Evolutionary conservation across 2,329 filamentous ascomycete genomes (phyloP), one percentile per base, ranked within the genome.

Genomic region (Botrytis medusae): DNA sequence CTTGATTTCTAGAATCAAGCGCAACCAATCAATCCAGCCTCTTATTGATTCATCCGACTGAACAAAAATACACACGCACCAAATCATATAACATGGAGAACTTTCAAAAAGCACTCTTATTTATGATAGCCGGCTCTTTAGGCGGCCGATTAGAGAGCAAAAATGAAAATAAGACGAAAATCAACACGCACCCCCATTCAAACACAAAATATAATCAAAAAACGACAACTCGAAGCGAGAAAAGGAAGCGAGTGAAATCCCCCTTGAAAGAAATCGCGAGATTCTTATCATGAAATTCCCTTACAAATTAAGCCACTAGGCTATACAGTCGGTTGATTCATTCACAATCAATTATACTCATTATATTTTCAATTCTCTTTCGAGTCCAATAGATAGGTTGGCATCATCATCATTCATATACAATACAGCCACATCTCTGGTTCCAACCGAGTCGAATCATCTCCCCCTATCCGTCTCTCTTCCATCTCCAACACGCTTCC

Each of bases 391-490:
- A 48, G 29, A 10, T n/a, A 48, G 40, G 42, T 69, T 51, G 51
- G 54, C 37, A 25, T 57, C 48, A 69, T 69, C 65, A 59, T 68
- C 65, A 57, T 69, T 69, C 25, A 29, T 69, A 69, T 69, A 57
- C 48, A 69, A 69, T 69, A 69, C 65, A 69, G 40, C n/a, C 18
- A 32, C 51, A 40, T 10, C 10, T 22, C n/a, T 37, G 22, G 65
- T 59, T 57, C 34, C 46, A 14, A 57, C 40, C 48, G 57, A 57
- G 18, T 42, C 34, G 22, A 16, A 12, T 69, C 37, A 69, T 46
- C 65, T 18, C n/a, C n/a, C 20, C 54, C 51, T 57, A 57, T 16
- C 18, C n/a, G 6, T n/a, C 10, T 12, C 48, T 22, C 34, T 51
- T 57, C 37, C 48, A 68, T 42, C 48, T 10, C 22, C 22, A 40